These are phyloP conservation scores for Nothomitra cinnamomea DNA, from an alignment of 2,329 filamentous ascomycete genomes.

Conservation along the genomic window DNA sequence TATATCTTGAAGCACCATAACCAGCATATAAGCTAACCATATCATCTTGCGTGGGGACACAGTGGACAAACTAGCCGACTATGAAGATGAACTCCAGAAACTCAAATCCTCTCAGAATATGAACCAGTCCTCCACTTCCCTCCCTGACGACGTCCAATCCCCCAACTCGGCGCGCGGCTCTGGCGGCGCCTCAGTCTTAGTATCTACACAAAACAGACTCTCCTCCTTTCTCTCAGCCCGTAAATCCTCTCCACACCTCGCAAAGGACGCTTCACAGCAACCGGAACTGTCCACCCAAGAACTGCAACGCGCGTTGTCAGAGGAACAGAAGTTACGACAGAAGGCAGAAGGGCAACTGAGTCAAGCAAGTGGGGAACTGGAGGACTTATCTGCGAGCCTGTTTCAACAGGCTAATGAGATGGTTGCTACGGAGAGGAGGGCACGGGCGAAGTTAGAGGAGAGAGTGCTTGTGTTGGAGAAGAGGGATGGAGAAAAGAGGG, in stretches of 20 bases:
- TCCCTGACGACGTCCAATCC: neutral
- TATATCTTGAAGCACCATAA: neutral
- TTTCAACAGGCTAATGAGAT: constrained; percentile 80
- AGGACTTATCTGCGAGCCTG: constrained; percentile 57
- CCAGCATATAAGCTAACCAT: neutral
- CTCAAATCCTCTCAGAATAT: constrained; percentile 30
- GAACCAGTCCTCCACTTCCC: neutral
- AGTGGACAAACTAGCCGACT: constrained; percentile 45
- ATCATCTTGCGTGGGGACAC: neutral
- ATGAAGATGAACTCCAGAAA: constrained; percentile 57
- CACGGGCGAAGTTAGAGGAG: constrained; percentile 53
- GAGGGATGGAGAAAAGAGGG: constrained; percentile 52
- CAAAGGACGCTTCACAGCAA: constrained; percentile 10
- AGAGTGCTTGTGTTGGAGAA: constrained; percentile 50
- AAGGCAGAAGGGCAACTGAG: constrained; percentile 52
- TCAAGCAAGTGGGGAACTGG: constrained; percentile 54
- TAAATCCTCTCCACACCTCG: neutral
- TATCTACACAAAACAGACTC: constrained; percentile 1
- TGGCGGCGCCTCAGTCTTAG: neutral
- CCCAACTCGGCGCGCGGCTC: neutral
- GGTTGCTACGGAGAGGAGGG: constrained; percentile 60
- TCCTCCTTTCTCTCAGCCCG: constrained; percentile 3
- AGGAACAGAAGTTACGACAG: constrained; percentile 48
- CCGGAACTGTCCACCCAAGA: constrained; percentile 13
- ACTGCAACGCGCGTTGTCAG: constrained; percentile 44